Percentiles rank a stretch among this genome's conserved stretches.
phyloP scores from a whole-genome alignment of 805 yeast species.

The Saccharomycopsis sp. region DNA sequence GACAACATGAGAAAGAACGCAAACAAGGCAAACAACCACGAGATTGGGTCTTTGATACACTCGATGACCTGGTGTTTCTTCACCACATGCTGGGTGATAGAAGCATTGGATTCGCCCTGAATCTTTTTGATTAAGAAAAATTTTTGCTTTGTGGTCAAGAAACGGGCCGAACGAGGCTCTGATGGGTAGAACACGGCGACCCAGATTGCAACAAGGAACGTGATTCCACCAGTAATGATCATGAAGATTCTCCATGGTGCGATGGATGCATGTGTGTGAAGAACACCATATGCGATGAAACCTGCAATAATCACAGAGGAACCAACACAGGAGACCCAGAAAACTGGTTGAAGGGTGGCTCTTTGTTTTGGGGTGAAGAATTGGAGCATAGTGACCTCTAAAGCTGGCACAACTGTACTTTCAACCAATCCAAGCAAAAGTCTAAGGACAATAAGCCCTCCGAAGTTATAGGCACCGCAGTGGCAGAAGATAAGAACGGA shows the following conservation, averaged over 20 bases:
- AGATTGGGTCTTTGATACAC: conserved; percentile 41
- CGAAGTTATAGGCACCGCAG: conserved; percentile 27
- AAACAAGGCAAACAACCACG: conserved; percentile 35
- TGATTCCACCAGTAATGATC: conserved; percentile 50
- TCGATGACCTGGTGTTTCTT: conserved; percentile 46
- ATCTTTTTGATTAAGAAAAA: conserved; percentile 43
- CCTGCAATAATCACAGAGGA: conserved; percentile 35
- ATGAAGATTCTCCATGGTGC: conserved; percentile 48
- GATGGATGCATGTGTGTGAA: conserved; percentile 25
- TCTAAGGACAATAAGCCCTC: conserved; percentile 27
- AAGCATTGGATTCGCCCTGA: conserved; percentile 34
- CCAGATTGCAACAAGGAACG: conserved; percentile 34
- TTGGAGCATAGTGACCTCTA: conserved; percentile 40
- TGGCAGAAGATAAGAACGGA: conserved; percentile 26
- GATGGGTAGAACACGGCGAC: conserved; percentile 43
- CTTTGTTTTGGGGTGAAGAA: conserved; percentile 36
- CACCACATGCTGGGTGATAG: conserved; percentile 40
- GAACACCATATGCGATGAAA: conserved; percentile 36
- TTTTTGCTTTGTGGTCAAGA: conserved; percentile 42
- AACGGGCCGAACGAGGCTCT: conserved; percentile 47
- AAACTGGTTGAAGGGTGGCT: conserved; percentile 39
- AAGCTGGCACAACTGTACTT: conserved; percentile 36
- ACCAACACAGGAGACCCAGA: conserved; percentile 40
- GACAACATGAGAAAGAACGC: conserved; percentile 39
- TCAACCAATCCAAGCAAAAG: conserved; percentile 41